These are phyloP conservation scores for Pseudogymnoascus sp. DNA, from an alignment of 2,329 filamentous ascomycete genomes.

Conservation along the genomic window DNA sequence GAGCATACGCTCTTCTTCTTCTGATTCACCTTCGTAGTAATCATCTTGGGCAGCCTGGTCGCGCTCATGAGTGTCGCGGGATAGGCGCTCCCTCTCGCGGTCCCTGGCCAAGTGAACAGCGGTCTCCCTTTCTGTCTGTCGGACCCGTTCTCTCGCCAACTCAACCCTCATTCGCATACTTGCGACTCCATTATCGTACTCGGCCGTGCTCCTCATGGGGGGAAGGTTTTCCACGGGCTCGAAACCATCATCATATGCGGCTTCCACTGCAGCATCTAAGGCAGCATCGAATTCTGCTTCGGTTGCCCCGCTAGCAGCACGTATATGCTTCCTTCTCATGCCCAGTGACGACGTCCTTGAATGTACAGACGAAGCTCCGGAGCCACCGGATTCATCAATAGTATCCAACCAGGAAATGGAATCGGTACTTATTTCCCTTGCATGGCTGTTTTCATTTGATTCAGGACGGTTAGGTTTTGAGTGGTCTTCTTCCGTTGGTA, in stretches of 20 bases:
- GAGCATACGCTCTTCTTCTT: slow-evolving; percentile 66
- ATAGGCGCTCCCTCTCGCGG: slow-evolving; percentile 44
- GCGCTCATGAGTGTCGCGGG: slow-evolving; percentile 17
- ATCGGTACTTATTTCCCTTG: slow-evolving; percentile 62
- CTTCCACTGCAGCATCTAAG: slow-evolving; percentile 89
- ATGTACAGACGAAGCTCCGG: slow-evolving; percentile 70
- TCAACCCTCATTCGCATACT: slow-evolving; percentile 62
- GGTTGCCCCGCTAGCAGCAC: slow-evolving; percentile 61
- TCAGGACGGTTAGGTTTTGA: slow-evolving; percentile 23
- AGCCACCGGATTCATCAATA: slow-evolving; percentile 82
- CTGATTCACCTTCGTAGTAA: slow-evolving; percentile 57
- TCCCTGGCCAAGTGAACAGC: slow-evolving; percentile 54
- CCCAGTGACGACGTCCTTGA: slow-evolving; percentile 69
- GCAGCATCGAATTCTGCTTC: slow-evolving; percentile 92
- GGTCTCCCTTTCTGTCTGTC: slow-evolving; percentile 65
- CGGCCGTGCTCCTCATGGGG: neutral
- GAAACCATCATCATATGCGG: slow-evolving; percentile 87
- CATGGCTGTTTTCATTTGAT: slow-evolving; percentile 34
- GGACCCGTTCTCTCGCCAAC: slow-evolving; percentile 66
- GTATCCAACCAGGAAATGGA: slow-evolving; percentile 92
- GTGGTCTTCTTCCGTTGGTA: slow-evolving; percentile 4
- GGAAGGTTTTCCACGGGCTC: slow-evolving; percentile 53
- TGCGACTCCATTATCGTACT: slow-evolving; percentile 33
- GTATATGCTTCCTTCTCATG: slow-evolving; percentile 62
- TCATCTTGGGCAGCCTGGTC: slow-evolving; percentile 40